Evolutionary conservation across 2,329 filamentous ascomycete genomes (phyloP).

Genomic region (Trichoderma arundinaceum): DNA sequence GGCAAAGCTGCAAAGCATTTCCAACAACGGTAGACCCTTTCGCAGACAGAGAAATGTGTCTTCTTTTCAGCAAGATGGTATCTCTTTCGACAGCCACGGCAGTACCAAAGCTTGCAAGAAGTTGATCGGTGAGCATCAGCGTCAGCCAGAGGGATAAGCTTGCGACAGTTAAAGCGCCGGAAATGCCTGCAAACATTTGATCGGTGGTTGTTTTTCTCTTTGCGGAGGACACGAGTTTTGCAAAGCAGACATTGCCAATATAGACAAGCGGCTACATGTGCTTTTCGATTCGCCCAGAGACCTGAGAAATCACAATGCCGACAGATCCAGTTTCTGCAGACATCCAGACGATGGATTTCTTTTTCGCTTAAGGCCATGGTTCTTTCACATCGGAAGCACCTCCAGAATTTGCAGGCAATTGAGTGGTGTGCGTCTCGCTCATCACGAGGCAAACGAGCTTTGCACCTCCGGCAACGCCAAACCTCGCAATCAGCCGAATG

Average conservation of each 20-base stretch:
- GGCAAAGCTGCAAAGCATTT: not conserved
- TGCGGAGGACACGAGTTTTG: constrained; percentile 1
- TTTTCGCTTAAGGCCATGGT: no score
- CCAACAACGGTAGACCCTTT: constrained; percentile 1
- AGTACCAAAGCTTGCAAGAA: constrained; percentile 5
- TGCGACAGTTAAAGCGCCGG: not conserved
- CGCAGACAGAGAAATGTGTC: constrained; percentile 2
- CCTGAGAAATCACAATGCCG: constrained; percentile 1
- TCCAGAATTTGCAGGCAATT: no score
- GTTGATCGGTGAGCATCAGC: constrained; percentile 4
- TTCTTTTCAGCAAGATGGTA: constrained; percentile 2
- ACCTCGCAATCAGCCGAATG: no score
- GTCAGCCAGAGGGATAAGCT: constrained; percentile 1
- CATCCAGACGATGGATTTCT: no score
- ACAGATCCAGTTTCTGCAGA: constrained; percentile 2
- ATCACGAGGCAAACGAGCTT: no score
- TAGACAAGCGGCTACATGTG: constrained; percentile 4
- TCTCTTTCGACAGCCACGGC: constrained; percentile 1
- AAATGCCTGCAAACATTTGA: constrained; percentile 5
- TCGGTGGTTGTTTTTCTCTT: constrained; percentile 5
- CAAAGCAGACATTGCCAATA: constrained; percentile 3
- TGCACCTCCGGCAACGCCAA: no score
- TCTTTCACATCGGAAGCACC: no score
- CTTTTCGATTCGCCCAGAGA: not conserved
- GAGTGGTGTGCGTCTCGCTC: no score